A percentile compares a stretch with the other conserved stretches of the same genome.
Conservation (phyloP, 2,329 filamentous ascomycete genomes). For the Microdochium paspali region DNA sequence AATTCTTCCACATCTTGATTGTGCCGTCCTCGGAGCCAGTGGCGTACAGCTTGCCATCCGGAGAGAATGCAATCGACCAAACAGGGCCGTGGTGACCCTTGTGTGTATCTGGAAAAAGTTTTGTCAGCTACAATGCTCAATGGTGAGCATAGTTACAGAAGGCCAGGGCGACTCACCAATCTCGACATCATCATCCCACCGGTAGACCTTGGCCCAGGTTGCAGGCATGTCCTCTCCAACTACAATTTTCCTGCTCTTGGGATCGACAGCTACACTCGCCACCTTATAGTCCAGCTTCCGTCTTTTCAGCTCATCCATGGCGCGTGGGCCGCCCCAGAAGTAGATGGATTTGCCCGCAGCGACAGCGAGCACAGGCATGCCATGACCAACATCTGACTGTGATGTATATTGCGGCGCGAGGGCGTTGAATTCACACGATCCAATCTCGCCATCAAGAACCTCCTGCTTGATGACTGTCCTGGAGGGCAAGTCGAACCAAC, state of each 20-base stretch:
- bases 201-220: conserved; percentile 94
- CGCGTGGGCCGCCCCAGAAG: conserved; percentile 73
- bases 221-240: conserved; percentile 81
- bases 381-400: conserved; percentile 54
- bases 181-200: conserved; percentile 75
- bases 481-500: conserved; percentile 87
- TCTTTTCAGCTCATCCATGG: conserved; percentile 66
- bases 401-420: conserved; percentile 50
- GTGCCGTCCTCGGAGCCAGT: conserved; percentile 96
- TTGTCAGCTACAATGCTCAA: conserved; percentile 7
- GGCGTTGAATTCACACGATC: conserved; percentile 81
- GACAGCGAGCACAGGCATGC: conserved; percentile 69
- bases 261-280: conserved; percentile 82
- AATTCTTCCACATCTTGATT: conserved; percentile 82
- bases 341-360: conserved; percentile 91
- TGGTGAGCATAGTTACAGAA: too few species aligned
- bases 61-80: conserved; percentile 91
- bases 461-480: conserved; percentile 68
- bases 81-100: conserved; percentile 97
- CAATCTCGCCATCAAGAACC: conserved; percentile 74
- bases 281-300: conserved; percentile 75
- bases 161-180: conserved; percentile 44
- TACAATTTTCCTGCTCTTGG: conserved; percentile 71
- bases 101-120: conserved; percentile 58
- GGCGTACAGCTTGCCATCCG: conserved; percentile 91